Evolutionary conservation across 2,329 filamentous ascomycete genomes (phyloP), one percentile per base, ranked within the genome.

Genomic region (Cadophora malorum): DNA sequence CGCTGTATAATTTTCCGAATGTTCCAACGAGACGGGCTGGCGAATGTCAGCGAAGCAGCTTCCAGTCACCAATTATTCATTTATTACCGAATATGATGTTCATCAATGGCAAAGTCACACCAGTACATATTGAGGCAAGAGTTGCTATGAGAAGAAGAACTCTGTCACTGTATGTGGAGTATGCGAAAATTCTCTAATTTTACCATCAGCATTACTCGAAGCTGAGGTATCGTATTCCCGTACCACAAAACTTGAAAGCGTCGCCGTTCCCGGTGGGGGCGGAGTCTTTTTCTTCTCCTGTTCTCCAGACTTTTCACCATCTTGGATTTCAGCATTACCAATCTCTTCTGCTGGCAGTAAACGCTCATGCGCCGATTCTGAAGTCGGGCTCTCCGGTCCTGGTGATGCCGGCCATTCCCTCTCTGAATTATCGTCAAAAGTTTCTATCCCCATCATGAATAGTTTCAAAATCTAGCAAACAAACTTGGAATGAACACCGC

Each of bases 11-110:
- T 23, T 76, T 76, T 28, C 76, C 70, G 71, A 89, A 88, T 63
- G 81, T 77, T 38, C 81, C 81, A 23, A 85, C 81, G 52, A 76
- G 64, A 38, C 71, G 64, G 25, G 72, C 72, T 75, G 49, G 12
- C 21, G 19, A 8, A 16, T 8, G 21, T 62, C 47, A 65, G 47
- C 23, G 31, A 62, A 59, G 35, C 3, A 7, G n/a, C 6, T 21
- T 0, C 12, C 19, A 4, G 23, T 14, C 16, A 19, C 1, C 14
- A 12, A 12, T 21, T 41, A 7, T 0, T 5, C 14, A 6, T n/a
- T 28, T 58, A 76, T 74, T 78, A 82, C 85, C 86, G 74, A 88
- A 88, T 9, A 88, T 79, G 9, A 88, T 81, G 65, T 88, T 89
- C 83, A 89, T 86, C 50, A 89, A 72, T 0, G 87, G 87, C 63